These are phyloP conservation scores for Phlebiopsis gigantea DNA, from an alignment of 768 basidiomycete genomes.

Conservation along the genomic window DNA sequence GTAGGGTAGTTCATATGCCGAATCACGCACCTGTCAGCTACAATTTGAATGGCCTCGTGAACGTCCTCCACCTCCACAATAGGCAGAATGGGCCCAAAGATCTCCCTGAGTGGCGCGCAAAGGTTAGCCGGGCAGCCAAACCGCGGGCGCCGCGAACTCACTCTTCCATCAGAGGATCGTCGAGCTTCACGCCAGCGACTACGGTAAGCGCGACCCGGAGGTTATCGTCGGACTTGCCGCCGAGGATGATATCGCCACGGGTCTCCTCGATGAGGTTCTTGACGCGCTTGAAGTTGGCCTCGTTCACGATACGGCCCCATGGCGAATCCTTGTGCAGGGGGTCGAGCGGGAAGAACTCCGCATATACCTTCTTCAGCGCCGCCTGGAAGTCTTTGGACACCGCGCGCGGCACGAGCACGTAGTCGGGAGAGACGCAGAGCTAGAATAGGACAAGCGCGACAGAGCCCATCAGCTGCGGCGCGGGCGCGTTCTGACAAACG, in stretches of 20 bases:
- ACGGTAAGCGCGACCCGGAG: slow-evolving; percentile 52
- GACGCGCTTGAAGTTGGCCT: slow-evolving; percentile 48
- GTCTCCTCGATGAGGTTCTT: slow-evolving; percentile 45
- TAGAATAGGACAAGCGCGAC: slow-evolving; percentile 9
- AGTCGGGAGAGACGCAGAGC: slow-evolving; percentile 41
- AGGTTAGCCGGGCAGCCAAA: not conserved
- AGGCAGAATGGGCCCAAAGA: slow-evolving; percentile 71
- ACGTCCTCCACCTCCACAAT: slow-evolving; percentile 52
- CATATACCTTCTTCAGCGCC: slow-evolving; percentile 38
- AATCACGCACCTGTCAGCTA: slow-evolving; percentile 21
- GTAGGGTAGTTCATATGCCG: not conserved
- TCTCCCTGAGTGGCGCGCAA: slow-evolving; percentile 39
- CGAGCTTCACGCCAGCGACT: slow-evolving; percentile 43
- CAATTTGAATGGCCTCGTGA: slow-evolving; percentile 49
- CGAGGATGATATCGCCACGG: slow-evolving; percentile 48
- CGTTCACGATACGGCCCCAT: slow-evolving; percentile 46
- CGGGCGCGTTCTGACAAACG: not conserved
- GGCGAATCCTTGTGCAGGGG: slow-evolving; percentile 33
- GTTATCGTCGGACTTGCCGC: slow-evolving; percentile 37
- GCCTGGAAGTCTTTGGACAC: slow-evolving; percentile 41
- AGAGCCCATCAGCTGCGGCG: not conserved
- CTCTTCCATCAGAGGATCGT: slow-evolving; percentile 60
- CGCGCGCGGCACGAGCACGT: slow-evolving; percentile 35
- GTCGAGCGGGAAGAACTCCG: slow-evolving; percentile 47
- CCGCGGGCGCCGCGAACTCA: slow-evolving; percentile 22